phyloP scores from a whole-genome alignment of 345 rosid species.

The Bretschneidera sinensis region DNA sequence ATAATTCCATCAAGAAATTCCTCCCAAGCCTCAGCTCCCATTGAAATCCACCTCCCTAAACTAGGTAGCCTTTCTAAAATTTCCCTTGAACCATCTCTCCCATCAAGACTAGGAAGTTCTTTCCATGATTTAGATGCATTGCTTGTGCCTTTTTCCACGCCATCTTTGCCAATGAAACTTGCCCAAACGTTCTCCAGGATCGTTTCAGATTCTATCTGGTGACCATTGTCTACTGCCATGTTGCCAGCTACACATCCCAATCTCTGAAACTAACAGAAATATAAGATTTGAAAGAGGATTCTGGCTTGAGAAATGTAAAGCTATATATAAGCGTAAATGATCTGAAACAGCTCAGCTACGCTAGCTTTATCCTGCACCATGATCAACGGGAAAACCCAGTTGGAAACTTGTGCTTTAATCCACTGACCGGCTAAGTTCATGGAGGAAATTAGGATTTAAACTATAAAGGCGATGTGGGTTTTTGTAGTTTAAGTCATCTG shows the following conservation, averaged over 20 bases:
- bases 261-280: too few species aligned
- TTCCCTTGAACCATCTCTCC: constrained; percentile 22
- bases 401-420: constrained; percentile 48
- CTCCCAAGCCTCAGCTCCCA: constrained; percentile 68
- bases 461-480: constrained; percentile 21
- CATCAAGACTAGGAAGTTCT: constrained; percentile 38
- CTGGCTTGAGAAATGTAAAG: constrained; percentile 16
- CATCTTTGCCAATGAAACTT: constrained; percentile 44
- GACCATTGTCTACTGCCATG: constrained; percentile 37
- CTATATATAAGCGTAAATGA: not conserved
- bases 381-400: constrained; percentile 30
- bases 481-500: constrained; percentile 21
- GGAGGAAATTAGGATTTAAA: constrained; percentile 32
- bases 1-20: constrained; percentile 31
- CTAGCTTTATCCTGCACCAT: constrained; percentile 28
- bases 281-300: too few species aligned
- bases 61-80: constrained; percentile 42
- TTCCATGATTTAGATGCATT: constrained; percentile 40
- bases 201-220: constrained; percentile 27
- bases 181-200: constrained; percentile 71
- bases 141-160: constrained; percentile 4
- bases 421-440: constrained; percentile 37
- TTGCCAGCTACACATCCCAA: too few species aligned
- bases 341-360: constrained; percentile 21
- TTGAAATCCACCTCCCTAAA: constrained; percentile 56